A percentile compares a stretch with the other conserved stretches of the same genome.
Evolutionary conservation across 352 stramenopile species (phyloP).

Genomic region (Phytophthora lateralis): DNA sequence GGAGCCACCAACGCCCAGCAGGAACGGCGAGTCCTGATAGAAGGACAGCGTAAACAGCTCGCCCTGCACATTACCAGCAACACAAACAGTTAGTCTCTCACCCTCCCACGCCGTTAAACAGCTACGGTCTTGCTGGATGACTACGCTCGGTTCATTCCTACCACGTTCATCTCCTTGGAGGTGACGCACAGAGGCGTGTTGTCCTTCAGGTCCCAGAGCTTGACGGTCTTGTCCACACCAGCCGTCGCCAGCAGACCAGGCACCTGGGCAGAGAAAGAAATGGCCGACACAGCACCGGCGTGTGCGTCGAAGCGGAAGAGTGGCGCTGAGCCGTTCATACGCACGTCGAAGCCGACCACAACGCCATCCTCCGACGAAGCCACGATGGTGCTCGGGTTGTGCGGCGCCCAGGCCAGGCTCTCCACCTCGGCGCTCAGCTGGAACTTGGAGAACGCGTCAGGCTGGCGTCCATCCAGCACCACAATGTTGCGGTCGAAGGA

Average conservation of each 20-base stretch:
- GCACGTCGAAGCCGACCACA: slow-evolving; percentile 95
- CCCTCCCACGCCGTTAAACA: slow-evolving; percentile 6
- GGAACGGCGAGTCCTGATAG: slow-evolving; percentile 88
- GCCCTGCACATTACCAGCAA: slow-evolving; percentile 49
- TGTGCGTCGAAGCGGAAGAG: slow-evolving; percentile 95
- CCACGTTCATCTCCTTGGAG: slow-evolving; percentile 93
- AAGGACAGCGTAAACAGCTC: slow-evolving; percentile 92
- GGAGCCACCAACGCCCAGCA: slow-evolving; percentile 90
- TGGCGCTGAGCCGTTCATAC: slow-evolving; percentile 92
- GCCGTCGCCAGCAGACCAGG: slow-evolving; percentile 95
- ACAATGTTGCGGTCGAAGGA: slow-evolving; percentile 95
- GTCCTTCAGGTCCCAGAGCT: slow-evolving; percentile 95
- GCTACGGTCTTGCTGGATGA: too few relatives aligned
- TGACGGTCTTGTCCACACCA: slow-evolving; percentile 98
- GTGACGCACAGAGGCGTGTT: slow-evolving; percentile 80
- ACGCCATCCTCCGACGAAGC: slow-evolving; percentile 95
- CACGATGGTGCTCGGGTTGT: slow-evolving; percentile 93
- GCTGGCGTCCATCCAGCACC: slow-evolving; percentile 93
- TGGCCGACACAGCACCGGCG: slow-evolving; percentile 80
- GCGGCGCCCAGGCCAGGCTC: slow-evolving; percentile 94
- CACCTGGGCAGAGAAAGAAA: slow-evolving; percentile 88
- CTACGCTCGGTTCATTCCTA: too few relatives aligned
- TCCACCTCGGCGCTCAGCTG: slow-evolving; percentile 88
- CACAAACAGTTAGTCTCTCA: slow-evolving; percentile 13
- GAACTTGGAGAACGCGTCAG: slow-evolving; percentile 83